Evolutionary conservation across 352 stramenopile species (phyloP), one percentile per base, ranked within the genome.

Genomic region (Phytophthora macrochlamydospora): DNA sequence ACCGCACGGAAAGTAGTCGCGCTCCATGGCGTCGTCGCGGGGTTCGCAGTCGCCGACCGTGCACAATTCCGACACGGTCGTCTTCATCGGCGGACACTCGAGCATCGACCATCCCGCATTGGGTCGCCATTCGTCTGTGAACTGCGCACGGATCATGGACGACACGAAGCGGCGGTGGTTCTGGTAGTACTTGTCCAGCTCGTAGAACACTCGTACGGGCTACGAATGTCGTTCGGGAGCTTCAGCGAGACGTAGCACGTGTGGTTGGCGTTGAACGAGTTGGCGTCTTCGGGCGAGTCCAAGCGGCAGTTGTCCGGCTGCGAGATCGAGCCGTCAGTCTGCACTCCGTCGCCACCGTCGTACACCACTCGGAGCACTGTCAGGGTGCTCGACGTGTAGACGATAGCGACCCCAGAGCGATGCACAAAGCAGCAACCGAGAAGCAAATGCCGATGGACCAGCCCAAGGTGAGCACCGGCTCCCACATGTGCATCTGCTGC

Each of bases 151-250:
- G 8, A 89, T 74, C 43, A 89, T 75, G n/a, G 83, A 92, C 31
- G 79, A 86, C 24, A 92, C 81, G 56, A 89, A 91, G 56, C 85
- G 83, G 2, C 85, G 78, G 61, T 93, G 85, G 66, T 88, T 81
- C 72, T 93, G 85, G 64, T 89, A 81, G 63, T 79, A 91, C 24
- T 70, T 69, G 51, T 81, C 44, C 33, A 93, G 54, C 59, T 92
- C 83, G 57, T 93, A 93, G 60, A 84, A 92, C 4, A 93, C 59
- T 52, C 82, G 65, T 1, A 68, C 71, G 4, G 56, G 7, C 62
- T 68, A 6, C 59, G 51, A 37, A 93, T 64, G 30, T 80, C 71
- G 38, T 81, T 71, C 8, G 71, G 61, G 14, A 93, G 69, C 50
- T 67, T 92, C 56, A 91, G 70, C 1, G 65, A 81, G 32, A 92